These are phyloP conservation scores for Globisporangium nunn DNA, from an alignment of 352 stramenopile genomes.

Conservation along the genomic window DNA sequence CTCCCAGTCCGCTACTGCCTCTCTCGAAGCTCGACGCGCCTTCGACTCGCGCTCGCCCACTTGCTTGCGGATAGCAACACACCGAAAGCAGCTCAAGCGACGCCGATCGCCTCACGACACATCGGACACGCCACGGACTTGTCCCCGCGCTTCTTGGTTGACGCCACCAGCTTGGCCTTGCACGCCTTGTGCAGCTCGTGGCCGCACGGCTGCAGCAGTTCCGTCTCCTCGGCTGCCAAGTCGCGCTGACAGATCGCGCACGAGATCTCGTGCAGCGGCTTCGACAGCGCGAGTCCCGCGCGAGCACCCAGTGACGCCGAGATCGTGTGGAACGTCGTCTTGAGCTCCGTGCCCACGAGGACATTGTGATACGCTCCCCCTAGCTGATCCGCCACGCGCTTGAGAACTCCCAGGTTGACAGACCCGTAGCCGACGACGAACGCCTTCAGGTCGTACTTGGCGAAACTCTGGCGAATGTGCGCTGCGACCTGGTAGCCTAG, in stretches of 20 bases:
- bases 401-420: constrained; percentile 49
- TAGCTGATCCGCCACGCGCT: constrained; percentile 45
- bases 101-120: not conserved
- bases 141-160: too few species aligned
- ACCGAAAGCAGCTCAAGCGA: not conserved
- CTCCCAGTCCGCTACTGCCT: too few species aligned
- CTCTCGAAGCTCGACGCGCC: not conserved
- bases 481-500: constrained; percentile 39
- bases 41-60: not conserved
- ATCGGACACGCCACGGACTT: not conserved
- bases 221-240: constrained; percentile 32
- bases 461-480: constrained; percentile 46
- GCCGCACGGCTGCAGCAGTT: constrained; percentile 29
- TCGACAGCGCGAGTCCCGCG: constrained; percentile 46
- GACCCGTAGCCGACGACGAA: constrained; percentile 68
- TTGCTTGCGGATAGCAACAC: not conserved
- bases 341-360: constrained; percentile 57
- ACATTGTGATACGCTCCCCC: constrained; percentile 55
- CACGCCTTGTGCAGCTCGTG: constrained; percentile 50
- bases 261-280: constrained; percentile 47
- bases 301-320: constrained; percentile 62
- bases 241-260: constrained; percentile 48
- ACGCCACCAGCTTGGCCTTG: constrained; percentile 18
- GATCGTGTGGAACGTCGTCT: constrained; percentile 69
- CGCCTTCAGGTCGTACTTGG: constrained; percentile 45